Evolutionary conservation across 2,329 filamentous ascomycete genomes (phyloP).

Genomic region (Diaporthe ilicicola): DNA sequence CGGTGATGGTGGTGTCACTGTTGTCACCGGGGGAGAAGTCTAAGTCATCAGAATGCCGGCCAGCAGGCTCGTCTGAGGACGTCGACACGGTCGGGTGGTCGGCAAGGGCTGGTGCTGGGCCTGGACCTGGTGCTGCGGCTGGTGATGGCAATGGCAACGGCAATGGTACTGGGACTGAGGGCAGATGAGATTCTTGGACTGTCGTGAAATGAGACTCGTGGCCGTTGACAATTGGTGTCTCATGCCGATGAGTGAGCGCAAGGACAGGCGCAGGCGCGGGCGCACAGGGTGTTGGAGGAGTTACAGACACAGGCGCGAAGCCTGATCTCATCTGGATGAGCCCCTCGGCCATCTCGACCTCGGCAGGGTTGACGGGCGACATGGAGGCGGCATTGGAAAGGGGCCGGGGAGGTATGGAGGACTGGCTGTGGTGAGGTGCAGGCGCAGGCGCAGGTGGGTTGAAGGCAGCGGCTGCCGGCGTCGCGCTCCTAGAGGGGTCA

Average conservation of each 20-base stretch:
- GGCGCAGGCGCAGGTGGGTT: neutral
- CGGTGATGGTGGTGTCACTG: slow-evolving; percentile 32
- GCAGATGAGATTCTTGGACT: neutral
- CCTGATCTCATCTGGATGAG: slow-evolving; percentile 33
- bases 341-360: slow-evolving; percentile 28
- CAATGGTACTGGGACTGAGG: neutral
- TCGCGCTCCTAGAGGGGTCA: slow-evolving; percentile 19
- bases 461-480: slow-evolving; percentile 5
- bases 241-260: neutral
- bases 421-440: neutral
- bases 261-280: slow-evolving; percentile 3
- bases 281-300: slow-evolving; percentile 22
- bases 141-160: neutral
- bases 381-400: neutral
- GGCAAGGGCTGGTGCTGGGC: neutral
- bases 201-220: neutral
- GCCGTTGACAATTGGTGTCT: slow-evolving; percentile 2
- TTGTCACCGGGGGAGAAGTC: slow-evolving; percentile 24
- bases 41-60: slow-evolving; percentile 25
- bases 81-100: slow-evolving; percentile 27
- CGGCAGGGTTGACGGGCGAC: slow-evolving; percentile 15
- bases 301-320: slow-evolving; percentile 26
- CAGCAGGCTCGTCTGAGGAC: slow-evolving; percentile 29
- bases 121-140: neutral
- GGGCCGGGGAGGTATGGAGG: neutral